Evolutionary conservation across 2,329 filamentous ascomycete species (phyloP).

Genomic region (Drechslerella coelobrocha): DNA sequence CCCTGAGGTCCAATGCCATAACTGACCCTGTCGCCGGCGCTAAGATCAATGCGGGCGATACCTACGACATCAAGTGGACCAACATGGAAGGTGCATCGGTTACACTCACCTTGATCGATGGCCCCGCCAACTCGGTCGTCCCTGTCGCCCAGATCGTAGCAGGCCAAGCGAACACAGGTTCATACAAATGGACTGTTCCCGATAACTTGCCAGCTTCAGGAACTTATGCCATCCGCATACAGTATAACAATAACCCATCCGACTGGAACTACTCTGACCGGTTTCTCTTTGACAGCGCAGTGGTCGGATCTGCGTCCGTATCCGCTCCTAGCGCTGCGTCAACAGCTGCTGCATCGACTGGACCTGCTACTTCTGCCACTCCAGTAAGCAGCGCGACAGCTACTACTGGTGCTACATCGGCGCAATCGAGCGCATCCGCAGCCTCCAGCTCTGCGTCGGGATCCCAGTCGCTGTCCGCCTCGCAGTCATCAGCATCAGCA

Average conservation of each 20-base stretch:
- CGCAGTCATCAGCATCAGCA: too few species aligned
- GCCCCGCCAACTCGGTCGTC: conserved; percentile 23
- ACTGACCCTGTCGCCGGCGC: conserved; percentile 32
- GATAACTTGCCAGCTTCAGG: conserved; percentile 11
- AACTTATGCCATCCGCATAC: conserved; percentile 40
- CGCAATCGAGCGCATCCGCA: too few species aligned
- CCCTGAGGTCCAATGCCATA: conserved; percentile 34
- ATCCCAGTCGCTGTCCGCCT: too few species aligned
- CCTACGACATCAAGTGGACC: conserved; percentile 37
- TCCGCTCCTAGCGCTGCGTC: too few species aligned
- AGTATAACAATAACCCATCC: conserved; percentile 27
- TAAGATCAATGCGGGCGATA: conserved; percentile 21
- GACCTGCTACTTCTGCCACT: too few species aligned
- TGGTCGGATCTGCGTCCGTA: neutral
- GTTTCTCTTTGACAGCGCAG: conserved; percentile 23
- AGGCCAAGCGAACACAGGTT: conserved; percentile 16
- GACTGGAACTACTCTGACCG: conserved; percentile 44
- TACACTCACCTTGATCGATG: conserved; percentile 30
- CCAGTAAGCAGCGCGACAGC: too few species aligned
- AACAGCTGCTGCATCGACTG: too few species aligned
- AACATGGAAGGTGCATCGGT: conserved; percentile 20
- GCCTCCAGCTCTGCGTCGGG: too few species aligned
- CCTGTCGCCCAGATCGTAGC: conserved; percentile 5
- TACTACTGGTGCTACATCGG: too few species aligned
- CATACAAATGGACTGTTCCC: conserved; percentile 35